Base-by-base conservation (phyloP, 208 protist genomes). In the Leishmania tropica region DNA sequence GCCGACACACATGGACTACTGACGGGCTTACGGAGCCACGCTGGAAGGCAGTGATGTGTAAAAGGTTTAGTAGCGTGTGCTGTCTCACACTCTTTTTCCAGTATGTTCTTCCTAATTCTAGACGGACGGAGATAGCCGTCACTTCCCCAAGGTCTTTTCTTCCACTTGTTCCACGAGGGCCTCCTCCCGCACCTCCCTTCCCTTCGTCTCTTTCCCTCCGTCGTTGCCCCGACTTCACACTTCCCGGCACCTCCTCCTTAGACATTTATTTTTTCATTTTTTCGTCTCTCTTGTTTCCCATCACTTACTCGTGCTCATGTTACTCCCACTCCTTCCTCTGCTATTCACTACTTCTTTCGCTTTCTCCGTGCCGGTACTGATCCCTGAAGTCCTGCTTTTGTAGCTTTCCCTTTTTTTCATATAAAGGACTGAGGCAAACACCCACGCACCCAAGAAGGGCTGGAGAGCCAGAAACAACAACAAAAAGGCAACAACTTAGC, bases 301-400 rank as follows among this genome's bases (percentile, higher is more conserved):
- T 28, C 54, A 24, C 31, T 42, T 68, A 31, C 62, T 35, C 31
- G 10, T 40, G 13, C 62, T 21, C 11, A 21, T 40, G 62, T 8
- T 40, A 21, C 62, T 40, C 62, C 31, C 31, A 13, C 62, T 8
- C 31, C 31, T 40, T 40, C 31, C 62, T 21, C 56, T 62, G 17
- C 35, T 62, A 75, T 86, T 70, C 47, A 76, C 68, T 60, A 37
- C 79, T 42, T 80, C 13, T 80, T 78, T 81, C 37, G 42, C 35
- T 62, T 70, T 75, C 65, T 75, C 75, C 24, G 31, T 75, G 70
- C 10, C 21, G 15, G 24, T n/a, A 40, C 40, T 31, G 68, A 37
- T 13, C 21, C 24, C 28, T 40, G n/a, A 13, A 13, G 47, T 75
- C 71, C 54, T 17, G n/a, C 47, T 17, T 75, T 40, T 7, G 71